Evolutionary conservation across 305 asterid species (phyloP), one percentile per base, ranked within the genome.

Genomic region (Ruellia speciosa): DNA sequence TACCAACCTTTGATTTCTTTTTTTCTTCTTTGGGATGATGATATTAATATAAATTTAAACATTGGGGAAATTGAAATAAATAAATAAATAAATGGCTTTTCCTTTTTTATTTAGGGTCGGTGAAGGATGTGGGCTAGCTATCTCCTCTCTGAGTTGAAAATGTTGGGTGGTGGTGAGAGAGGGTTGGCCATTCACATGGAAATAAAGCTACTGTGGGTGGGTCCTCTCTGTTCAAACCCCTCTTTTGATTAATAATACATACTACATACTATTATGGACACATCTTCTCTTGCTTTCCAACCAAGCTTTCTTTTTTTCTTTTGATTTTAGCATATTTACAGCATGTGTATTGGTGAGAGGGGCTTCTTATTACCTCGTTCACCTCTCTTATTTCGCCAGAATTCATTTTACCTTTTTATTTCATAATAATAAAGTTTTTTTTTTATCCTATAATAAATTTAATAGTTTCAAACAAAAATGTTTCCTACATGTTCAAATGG

Each of bases 121-220:
- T 80, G 78, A 68, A 60, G 69, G 66, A 61, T 70, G 74, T 77
- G 86, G 73, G 77, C 72, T 43, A 9, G n/a, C n/a, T n/a, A n/a
- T n/a, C n/a, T n/a, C n/a, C n/a, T n/a, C n/a, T 70, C 60, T 59
- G 66, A 33, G 64, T 64, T 75, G 75, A 79, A 74, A 67, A 51
- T 64, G 18, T 60, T 70, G 61, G 56, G 67, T 54, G 59, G 39
- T 24, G 17, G 14, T 19, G 56, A 18, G 20, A 16, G 52, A 13
- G 52, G 66, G 66, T 49, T 73, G 81, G 67, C 78, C 64, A 56
- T 74, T 76, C 82, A 78, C 79, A 74, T 81, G 83, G 70, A 66
- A 64, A 58, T 65, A 77, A 77, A 56, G 46, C 79, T 46, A 28
- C 62, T 66, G 7, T 68, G 31, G 45, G 73, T 78, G 66, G 81